These are phyloP conservation scores for Epichloe typhina DNA, from an alignment of 2,329 filamentous ascomycete species.

Conservation along the genomic window DNA sequence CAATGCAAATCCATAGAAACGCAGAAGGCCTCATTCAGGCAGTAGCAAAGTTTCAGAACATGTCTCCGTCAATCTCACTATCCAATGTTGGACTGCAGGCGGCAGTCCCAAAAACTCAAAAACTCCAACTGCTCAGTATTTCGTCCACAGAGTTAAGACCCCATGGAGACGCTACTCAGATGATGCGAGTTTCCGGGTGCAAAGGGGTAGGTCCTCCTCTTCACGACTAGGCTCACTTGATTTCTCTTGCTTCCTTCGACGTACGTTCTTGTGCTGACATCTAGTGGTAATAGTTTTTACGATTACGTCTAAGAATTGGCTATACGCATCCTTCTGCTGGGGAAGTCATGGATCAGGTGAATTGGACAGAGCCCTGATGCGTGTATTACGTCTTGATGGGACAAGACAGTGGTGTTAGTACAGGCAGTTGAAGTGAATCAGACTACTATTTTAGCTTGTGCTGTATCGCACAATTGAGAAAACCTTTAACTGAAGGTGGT, in stretches of 20 bases:
- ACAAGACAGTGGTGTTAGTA: not conserved
- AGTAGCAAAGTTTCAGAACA: conserved; percentile 72
- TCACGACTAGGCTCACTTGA: not conserved
- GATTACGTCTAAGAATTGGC: conserved; percentile 73
- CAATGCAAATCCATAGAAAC: conserved; percentile 73
- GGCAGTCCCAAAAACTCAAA: conserved; percentile 92
- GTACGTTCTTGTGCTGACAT: not conserved
- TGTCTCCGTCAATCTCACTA: conserved; percentile 49
- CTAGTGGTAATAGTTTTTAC: conserved; percentile 49
- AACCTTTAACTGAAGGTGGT: not conserved
- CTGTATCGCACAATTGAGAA: not conserved
- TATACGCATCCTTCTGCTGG: conserved; percentile 60
- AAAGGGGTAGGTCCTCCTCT: conserved; percentile 62
- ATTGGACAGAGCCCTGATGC: conserved; percentile 73
- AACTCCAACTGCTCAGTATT: conserved; percentile 81
- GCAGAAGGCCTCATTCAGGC: conserved; percentile 70
- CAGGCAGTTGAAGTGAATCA: not conserved
- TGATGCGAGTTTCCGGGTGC: conserved; percentile 75
- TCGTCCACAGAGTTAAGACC: conserved; percentile 64
- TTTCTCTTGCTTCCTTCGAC: not conserved
- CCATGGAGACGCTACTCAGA: conserved; percentile 74
- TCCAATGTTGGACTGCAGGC: conserved; percentile 77
- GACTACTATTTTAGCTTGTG: not conserved
- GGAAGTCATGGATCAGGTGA: conserved; percentile 79
- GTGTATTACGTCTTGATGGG: not conserved